Evolutionary conservation across 2,329 filamentous ascomycete genomes (phyloP).

Genomic region (Neurospora crassa): DNA sequence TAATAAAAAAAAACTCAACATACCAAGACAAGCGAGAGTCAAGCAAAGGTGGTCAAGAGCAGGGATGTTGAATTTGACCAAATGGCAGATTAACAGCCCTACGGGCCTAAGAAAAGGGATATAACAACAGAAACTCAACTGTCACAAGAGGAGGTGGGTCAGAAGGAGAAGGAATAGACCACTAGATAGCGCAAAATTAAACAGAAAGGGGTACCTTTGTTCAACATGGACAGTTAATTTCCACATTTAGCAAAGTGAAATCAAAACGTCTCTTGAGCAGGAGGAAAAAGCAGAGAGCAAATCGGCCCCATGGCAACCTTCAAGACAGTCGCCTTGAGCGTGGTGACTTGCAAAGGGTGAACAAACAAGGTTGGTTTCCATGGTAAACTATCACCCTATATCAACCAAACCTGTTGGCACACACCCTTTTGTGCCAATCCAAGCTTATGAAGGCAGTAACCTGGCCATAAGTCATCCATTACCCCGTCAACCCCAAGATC

Average conservation of each 20-base stretch:
- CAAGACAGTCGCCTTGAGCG: neutral
- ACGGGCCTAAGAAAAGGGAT: neutral
- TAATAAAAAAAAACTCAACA: neutral
- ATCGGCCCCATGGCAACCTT: neutral
- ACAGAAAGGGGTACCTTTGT: neutral
- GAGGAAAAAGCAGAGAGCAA: neutral
- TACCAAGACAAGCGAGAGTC: neutral
- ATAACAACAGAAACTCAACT: neutral
- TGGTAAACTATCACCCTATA: neutral
- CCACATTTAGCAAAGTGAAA: neutral
- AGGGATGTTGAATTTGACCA: no score
- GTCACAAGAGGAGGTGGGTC: neutral
- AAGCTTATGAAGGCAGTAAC: neutral
- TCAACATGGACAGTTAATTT: neutral
- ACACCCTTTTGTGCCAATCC: neutral
- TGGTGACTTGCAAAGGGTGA: neutral
- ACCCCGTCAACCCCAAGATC: neutral
- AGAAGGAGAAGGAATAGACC: neutral
- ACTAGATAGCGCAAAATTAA: neutral
- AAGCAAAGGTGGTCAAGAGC: neutral
- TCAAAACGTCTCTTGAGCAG: neutral
- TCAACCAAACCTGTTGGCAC: neutral
- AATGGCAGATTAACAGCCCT: no score
- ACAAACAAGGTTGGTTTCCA: neutral
- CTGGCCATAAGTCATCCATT: neutral